Conservation (phyloP, 495 filamentous ascomycete species). For the Xylaria intraflava region DNA sequence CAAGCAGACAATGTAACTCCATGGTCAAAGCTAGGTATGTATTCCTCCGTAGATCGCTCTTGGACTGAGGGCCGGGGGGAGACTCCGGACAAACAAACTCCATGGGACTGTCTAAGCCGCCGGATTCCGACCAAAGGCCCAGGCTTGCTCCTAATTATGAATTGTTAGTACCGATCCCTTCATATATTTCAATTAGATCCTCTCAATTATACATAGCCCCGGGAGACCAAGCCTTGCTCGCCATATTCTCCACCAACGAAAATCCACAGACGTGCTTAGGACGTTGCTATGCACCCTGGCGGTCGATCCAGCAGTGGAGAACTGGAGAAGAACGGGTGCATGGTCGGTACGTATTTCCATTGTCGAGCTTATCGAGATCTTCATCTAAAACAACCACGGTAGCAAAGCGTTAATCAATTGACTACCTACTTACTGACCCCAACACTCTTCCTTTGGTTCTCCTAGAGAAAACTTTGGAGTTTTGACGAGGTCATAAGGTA, state of each 20-base stretch:
- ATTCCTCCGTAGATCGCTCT: conserved; percentile 4
- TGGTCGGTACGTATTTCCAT: too few species aligned
- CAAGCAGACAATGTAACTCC: neutral
- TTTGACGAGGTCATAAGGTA: neutral
- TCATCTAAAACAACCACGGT: too few species aligned
- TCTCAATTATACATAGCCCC: neutral
- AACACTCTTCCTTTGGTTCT: neutral
- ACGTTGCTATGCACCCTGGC: neutral
- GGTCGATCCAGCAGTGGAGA: neutral
- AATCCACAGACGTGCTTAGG: neutral
- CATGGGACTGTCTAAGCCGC: conserved; percentile 14
- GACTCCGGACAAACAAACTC: conserved; percentile 20
- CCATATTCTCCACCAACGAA: conserved; percentile 1
- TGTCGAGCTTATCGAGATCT: too few species aligned
- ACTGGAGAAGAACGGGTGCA: too few species aligned
- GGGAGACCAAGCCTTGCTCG: neutral
- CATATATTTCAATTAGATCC: neutral
- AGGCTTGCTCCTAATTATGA: neutral
- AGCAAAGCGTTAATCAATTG: too few species aligned
- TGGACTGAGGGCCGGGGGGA: neutral
- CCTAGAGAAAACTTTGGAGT: neutral
- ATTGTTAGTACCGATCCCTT: neutral
- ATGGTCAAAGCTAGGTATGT: neutral
- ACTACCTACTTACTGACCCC: neutral
- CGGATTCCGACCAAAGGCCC: neutral